Conservation (phyloP, 208 protist genomes). For the Trypanosoma avium region DNA sequence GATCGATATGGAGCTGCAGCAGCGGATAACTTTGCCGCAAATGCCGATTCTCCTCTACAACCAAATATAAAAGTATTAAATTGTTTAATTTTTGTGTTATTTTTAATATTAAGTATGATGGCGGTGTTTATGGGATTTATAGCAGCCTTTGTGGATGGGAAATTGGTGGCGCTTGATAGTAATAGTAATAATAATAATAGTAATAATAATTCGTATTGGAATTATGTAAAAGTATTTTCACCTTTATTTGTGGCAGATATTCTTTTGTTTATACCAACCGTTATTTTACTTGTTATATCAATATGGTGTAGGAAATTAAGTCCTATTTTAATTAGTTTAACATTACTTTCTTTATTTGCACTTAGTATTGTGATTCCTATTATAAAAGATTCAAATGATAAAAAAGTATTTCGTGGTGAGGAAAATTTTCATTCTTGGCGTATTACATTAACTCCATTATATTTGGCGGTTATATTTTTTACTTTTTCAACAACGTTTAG, state of each 20-base stretch:
- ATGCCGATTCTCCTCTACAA: too few relatives aligned
- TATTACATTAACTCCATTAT: conserved; percentile 62
- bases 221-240: conserved; percentile 71
- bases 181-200: conserved; percentile 6
- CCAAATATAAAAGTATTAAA: too few relatives aligned
- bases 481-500: conserved; percentile 24
- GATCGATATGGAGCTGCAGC: conserved; percentile 61
- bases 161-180: conserved; percentile 18
- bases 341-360: conserved; percentile 36
- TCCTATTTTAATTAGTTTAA: conserved; percentile 4
- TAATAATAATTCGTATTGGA: conserved; percentile 38
- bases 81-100: conserved; percentile 27
- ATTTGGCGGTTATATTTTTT: conserved; percentile 45
- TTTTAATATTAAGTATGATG: conserved; percentile 43
- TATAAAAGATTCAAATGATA: conserved; percentile 62
- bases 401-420: conserved; percentile 16
- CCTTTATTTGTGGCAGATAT: conserved; percentile 61
- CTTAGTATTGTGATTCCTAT: conserved; percentile 68
- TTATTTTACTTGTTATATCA: conserved; percentile 29
- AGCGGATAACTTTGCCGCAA: conserved; percentile 44
- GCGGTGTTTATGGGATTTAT: conserved; percentile 71
- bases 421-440: conserved; percentile 59
- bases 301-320: background rate
- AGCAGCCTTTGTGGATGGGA: conserved; percentile 42
- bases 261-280: conserved; percentile 27